Conservation (phyloP, 257 asterid species). For the Apocynum venetum region DNA sequence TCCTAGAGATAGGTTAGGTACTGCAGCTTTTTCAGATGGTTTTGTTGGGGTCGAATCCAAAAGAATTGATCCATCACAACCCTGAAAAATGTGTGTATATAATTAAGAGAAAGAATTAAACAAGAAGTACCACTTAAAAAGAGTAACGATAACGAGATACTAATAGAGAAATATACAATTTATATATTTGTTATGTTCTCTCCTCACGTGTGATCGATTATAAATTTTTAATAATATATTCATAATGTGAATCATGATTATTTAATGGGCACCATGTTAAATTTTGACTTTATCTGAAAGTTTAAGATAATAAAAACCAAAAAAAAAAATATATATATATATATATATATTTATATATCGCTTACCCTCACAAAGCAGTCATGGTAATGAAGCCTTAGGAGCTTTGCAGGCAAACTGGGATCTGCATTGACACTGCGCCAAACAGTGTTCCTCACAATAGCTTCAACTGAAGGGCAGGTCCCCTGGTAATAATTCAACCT, state of each 20-base stretch:
- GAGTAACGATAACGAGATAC: no score
- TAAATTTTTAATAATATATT: no score
- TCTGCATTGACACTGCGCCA: slow-evolving; percentile 26
- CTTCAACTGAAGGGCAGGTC: slow-evolving; percentile 47
- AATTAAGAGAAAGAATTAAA: neutral
- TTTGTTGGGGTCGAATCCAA: slow-evolving; percentile 40
- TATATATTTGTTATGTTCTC: no score
- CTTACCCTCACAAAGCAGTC: slow-evolving; percentile 74
- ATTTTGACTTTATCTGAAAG: no score
- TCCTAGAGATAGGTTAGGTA: slow-evolving; percentile 46
- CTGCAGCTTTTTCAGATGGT: slow-evolving; percentile 52
- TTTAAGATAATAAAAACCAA: no score
- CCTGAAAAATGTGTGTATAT: slow-evolving; percentile 29
- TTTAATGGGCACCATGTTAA: no score
- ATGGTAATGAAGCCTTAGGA: slow-evolving; percentile 72
- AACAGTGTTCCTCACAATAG: slow-evolving; percentile 40
- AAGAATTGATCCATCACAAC: slow-evolving; percentile 64
- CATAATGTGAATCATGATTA: no score
- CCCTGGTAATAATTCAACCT: slow-evolving; percentile 29
- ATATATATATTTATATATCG: no score
- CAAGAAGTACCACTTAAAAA: no score
- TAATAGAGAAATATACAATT: no score
- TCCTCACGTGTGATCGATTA: no score
- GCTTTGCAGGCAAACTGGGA: slow-evolving; percentile 54
- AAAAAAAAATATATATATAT: no score